Evolutionary conservation across 805 yeast genomes (phyloP), one percentile per base, ranked within the genome.

Genomic region (Starmerella roubikii): DNA sequence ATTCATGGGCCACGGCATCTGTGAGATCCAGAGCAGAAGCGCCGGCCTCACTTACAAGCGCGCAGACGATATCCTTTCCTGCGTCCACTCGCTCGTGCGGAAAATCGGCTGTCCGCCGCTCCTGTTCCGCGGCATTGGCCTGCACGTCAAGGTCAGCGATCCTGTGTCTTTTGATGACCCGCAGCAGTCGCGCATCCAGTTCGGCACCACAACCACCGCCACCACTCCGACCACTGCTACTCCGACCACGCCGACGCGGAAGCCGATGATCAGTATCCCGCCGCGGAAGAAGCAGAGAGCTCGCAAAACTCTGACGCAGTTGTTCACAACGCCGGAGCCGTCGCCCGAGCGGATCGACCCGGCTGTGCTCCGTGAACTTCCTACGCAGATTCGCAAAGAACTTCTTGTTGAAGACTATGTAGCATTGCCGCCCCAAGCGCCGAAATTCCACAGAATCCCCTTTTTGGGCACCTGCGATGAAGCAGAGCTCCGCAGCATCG

Each of bases 1-100:
- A 53, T 77, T 63, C 56, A 46, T 91, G 52, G 98, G 98, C 0
- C 73, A 79, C 74, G 97, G 98, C 0, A 55, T 55, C 12, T 83
- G 94, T 57, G 83, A 76, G 36, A 62, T 76, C 25, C 59, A 68
- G 11, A 72, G 76, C 31, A 75, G 74, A 47, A 64, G 77, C 10
- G 61, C 78, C 2, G 64, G 64, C 25, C 52, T 88, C 12, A 5
- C 21, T 5, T 54, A 3, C 73, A 85, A 1, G 64, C 71, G 49
- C 77, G 72, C 38, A 47, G 65, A 49, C 52, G 72, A n/a, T 55
- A 83, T 8, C 69, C 75, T 0, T 65, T 75, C 11, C 82, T 78
- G 51, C 52, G 76, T 28, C 68, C 74, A 47, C 61, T 71, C 24
- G 11, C 55, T 81, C 15, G 71, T 70, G 47, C 59, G 82, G 38